Evolutionary conservation across 371 early-diverging fungal species (phyloP).

Genomic region (Mortierella sp.): DNA sequence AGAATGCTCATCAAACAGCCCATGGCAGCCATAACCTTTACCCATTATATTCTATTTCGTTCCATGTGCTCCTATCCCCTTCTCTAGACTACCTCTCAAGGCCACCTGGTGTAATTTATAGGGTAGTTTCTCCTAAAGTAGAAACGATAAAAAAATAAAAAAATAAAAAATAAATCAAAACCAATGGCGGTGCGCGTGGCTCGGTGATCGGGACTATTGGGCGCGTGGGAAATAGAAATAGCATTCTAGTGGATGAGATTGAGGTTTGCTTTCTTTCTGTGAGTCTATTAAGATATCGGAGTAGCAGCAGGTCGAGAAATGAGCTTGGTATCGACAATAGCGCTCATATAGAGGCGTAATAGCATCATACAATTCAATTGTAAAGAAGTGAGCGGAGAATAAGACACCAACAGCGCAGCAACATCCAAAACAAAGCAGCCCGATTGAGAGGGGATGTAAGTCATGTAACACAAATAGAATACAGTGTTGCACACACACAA

Average conservation of each 20-base stretch:
- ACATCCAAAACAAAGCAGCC: background rate
- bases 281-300: background rate
- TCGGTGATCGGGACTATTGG: constrained; percentile 5
- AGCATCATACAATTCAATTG: background rate
- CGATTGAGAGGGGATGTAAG: too few species aligned
- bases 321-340: background rate
- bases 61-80: too few species aligned
- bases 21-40: too few species aligned
- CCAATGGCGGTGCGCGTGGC: background rate
- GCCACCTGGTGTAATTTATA: too few species aligned
- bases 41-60: too few species aligned
- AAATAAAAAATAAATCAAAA: background rate
- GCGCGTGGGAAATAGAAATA: background rate
- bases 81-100: too few species aligned
- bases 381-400: background rate
- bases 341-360: background rate
- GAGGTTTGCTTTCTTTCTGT: background rate
- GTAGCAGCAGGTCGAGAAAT: background rate
- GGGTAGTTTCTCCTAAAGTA: background rate
- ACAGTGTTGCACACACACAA: background rate
- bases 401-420: constrained; percentile 8
- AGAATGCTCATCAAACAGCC: background rate
- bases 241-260: background rate
- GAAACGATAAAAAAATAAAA: constrained; percentile 6
- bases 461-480: background rate